phyloP scores from a whole-genome alignment of 768 basidiomycete species.

The Boletus rubescentipes region DNA sequence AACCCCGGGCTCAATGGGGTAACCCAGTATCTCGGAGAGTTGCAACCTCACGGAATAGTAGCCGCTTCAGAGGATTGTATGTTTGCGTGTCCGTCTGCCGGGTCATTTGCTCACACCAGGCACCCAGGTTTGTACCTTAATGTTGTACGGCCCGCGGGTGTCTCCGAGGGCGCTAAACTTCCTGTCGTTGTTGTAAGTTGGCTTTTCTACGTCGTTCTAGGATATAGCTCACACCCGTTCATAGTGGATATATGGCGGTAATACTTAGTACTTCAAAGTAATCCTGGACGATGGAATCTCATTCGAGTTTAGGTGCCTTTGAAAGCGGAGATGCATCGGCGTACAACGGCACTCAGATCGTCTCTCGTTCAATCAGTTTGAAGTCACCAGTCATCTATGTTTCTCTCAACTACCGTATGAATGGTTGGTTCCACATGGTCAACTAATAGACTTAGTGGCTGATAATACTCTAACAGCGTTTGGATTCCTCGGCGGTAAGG shows the following conservation, averaged over 20 bases:
- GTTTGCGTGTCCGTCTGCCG: not conserved
- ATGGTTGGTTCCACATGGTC: slow-evolving; percentile 9
- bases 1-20: not conserved
- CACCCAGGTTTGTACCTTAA: slow-evolving; percentile 26
- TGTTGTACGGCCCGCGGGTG: slow-evolving; percentile 3
- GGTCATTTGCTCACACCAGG: not conserved
- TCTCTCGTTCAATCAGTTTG: slow-evolving; percentile 15
- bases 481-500: slow-evolving; percentile 29
- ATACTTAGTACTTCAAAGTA: too few species aligned
- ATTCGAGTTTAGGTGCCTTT: slow-evolving; percentile 11
- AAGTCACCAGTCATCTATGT: not conserved
- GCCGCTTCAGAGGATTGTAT: slow-evolving; percentile 17
- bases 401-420: slow-evolving; percentile 5
- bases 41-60: not conserved
- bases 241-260: too few species aligned
- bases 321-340: not conserved
- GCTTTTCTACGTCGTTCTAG: too few species aligned
- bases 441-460: not conserved
- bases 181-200: slow-evolving; percentile 24
- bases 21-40: slow-evolving; percentile 1
- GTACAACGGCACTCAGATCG: slow-evolving; percentile 20
- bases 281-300: not conserved
- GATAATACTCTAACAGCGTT: slow-evolving; percentile 17
- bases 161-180: slow-evolving; percentile 8
- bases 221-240: too few species aligned